Evolutionary conservation across 352 stramenopile genomes (phyloP).

Genomic region (Thalassiosira sp.): DNA sequence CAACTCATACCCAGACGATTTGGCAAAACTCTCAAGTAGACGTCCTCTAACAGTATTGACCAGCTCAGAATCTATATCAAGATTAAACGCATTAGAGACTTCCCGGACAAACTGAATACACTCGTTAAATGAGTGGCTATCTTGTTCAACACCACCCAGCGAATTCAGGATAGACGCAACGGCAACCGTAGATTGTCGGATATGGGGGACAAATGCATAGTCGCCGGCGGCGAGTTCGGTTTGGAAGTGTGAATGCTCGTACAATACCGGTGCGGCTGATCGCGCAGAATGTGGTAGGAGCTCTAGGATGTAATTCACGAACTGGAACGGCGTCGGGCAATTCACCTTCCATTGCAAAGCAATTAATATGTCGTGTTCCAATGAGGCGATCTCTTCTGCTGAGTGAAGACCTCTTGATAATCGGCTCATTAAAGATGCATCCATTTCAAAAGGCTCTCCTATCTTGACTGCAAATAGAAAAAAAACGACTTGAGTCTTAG

Average conservation of each 20-base stretch:
- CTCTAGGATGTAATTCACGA: slow-evolving; percentile 40
- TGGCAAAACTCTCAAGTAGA: slow-evolving; percentile 37
- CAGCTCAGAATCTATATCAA: slow-evolving; percentile 30
- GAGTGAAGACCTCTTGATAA: slow-evolving; percentile 43
- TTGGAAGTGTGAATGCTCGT: slow-evolving; percentile 41
- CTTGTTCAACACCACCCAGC: slow-evolving; percentile 21
- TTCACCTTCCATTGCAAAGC: slow-evolving; percentile 36
- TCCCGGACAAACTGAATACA: slow-evolving; percentile 26
- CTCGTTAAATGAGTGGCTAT: slow-evolving; percentile 12
- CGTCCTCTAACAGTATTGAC: slow-evolving; percentile 33
- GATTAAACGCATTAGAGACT: slow-evolving; percentile 26
- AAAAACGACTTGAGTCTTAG: too few species aligned
- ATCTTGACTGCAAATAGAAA: slow-evolving; percentile 46
- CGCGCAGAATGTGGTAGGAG: slow-evolving; percentile 18
- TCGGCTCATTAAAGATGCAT: slow-evolving; percentile 29
- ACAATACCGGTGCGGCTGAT: slow-evolving; percentile 12
- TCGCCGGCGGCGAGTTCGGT: slow-evolving; percentile 37
- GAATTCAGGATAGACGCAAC: slow-evolving; percentile 45
- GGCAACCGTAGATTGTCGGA: slow-evolving; percentile 34
- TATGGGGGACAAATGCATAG: slow-evolving; percentile 34
- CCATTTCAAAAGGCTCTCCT: slow-evolving; percentile 35
- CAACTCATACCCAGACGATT: slow-evolving; percentile 33
- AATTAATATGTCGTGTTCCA: slow-evolving; percentile 37
- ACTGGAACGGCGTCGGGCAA: slow-evolving; percentile 32
- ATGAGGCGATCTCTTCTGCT: slow-evolving; percentile 26